A percentile compares a stretch with the other conserved stretches of the same genome.
These are phyloP conservation scores for Paecilomyces sp. DNA, from an alignment of 2,329 filamentous ascomycete species.

Conservation along the genomic window DNA sequence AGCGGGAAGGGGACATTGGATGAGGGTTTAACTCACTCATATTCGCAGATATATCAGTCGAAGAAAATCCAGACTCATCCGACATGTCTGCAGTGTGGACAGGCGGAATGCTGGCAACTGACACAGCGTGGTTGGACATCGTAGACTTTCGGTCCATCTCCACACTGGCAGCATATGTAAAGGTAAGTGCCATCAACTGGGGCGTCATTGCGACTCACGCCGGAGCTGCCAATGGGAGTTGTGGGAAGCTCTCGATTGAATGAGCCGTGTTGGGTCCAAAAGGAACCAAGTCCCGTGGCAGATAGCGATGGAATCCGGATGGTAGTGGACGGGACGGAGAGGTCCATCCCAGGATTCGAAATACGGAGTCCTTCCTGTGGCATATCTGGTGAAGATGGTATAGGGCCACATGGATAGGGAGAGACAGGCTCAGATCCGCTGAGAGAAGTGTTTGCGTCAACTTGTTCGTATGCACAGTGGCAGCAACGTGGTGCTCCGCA, in stretches of 20 bases:
- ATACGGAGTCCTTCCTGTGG: slow-evolving; percentile 1
- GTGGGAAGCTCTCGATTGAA: neutral
- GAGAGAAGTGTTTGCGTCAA: slow-evolving; percentile 1
- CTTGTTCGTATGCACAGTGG: slow-evolving; percentile 10
- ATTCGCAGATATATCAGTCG: neutral
- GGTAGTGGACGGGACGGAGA: neutral
- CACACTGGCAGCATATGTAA: slow-evolving; percentile 33
- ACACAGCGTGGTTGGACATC: slow-evolving; percentile 25
- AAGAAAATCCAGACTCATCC: slow-evolving; percentile 11
- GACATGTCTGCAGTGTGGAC: slow-evolving; percentile 20
- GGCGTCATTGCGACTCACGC: neutral
- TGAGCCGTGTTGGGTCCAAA: neutral
- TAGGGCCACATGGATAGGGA: slow-evolving; percentile 10
- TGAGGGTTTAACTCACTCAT: neutral
- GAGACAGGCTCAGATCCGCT: slow-evolving; percentile 8
- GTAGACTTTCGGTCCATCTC: slow-evolving; percentile 33
- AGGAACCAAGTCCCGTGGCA: neutral
- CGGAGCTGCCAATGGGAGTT: neutral
- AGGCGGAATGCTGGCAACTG: slow-evolving; percentile 23
- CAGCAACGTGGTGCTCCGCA: slow-evolving; percentile 17
- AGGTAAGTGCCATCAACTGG: slow-evolving; percentile 8
- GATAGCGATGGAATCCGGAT: neutral
- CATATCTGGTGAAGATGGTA: neutral
- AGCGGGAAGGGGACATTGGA: neutral
- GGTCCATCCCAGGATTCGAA: neutral